Evolutionary conservation across 2,329 filamentous ascomycete species (phyloP).

Genomic region (Ophiobolus disseminans): DNA sequence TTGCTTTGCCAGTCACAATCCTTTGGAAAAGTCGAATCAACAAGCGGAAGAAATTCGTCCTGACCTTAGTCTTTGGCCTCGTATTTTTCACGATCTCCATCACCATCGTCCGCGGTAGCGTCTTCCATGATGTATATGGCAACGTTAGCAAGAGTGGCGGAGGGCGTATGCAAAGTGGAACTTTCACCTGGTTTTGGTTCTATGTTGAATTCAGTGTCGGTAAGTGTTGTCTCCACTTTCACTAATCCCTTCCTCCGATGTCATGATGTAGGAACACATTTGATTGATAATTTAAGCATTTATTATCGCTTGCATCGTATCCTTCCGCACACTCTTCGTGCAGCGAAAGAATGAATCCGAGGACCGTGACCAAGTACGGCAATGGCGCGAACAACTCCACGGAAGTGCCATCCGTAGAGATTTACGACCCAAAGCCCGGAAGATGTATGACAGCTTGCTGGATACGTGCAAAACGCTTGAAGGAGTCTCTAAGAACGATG

Average conservation of each 20-base stretch:
- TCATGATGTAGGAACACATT: too few species aligned
- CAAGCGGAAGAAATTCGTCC: constrained; percentile 11
- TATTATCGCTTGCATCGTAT: neutral
- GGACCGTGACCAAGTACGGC: neutral
- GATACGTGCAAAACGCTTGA: neutral
- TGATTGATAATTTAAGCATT: neutral
- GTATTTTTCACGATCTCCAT: constrained; percentile 15
- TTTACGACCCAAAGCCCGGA: too few species aligned
- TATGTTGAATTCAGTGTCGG: neutral
- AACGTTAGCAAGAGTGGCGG: too few species aligned
- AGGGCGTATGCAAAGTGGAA: neutral
- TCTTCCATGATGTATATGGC: neutral
- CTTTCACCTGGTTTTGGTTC: neutral
- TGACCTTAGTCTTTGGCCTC: constrained; percentile 12
- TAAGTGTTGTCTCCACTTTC: neutral
- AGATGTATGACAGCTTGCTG: neutral
- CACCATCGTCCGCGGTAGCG: constrained; percentile 8
- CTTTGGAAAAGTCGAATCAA: constrained; percentile 3
- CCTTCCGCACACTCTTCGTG: neutral
- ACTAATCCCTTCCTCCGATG: too few species aligned
- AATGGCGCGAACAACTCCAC: neutral
- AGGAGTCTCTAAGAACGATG: too few species aligned
- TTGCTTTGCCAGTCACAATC: constrained; percentile 12
- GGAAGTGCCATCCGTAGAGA: neutral
- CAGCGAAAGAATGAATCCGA: neutral